These are phyloP conservation scores for Ziziphus jujuba DNA, from an alignment of 306 rosid species.

Conservation along the genomic window DNA sequence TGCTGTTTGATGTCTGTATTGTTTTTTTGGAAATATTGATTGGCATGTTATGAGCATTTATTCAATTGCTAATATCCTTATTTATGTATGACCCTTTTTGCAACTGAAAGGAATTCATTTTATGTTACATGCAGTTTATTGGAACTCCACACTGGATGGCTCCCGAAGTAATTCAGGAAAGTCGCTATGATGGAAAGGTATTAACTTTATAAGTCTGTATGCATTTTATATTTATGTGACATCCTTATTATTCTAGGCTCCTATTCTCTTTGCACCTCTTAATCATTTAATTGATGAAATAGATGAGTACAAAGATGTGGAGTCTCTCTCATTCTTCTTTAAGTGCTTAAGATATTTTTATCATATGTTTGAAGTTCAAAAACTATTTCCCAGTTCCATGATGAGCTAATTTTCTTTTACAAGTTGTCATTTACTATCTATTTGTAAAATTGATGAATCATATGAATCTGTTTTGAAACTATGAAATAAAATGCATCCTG, in stretches of 20 bases:
- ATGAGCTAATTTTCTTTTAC: too few relatives aligned
- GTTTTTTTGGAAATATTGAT: background rate
- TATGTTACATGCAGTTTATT: conserved; percentile 68
- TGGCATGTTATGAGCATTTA: background rate
- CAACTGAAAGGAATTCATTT: conserved; percentile 6
- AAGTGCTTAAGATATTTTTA: too few relatives aligned
- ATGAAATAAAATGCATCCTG: too few relatives aligned
- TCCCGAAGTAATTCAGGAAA: conserved; percentile 98
- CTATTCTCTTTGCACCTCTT: conserved; percentile 15
- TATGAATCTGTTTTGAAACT: too few relatives aligned
- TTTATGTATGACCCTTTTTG: background rate
- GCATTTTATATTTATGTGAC: conserved; percentile 18
- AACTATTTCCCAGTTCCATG: too few relatives aligned
- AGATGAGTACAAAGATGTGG: background rate
- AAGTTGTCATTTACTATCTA: too few relatives aligned
- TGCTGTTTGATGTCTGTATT: background rate
- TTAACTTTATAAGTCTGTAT: conserved; percentile 14
- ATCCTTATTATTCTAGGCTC: conserved; percentile 20
- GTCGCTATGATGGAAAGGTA: conserved; percentile 99
- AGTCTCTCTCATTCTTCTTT: too few relatives aligned
- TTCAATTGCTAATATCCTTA: background rate
- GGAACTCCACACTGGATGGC: conserved; percentile 99
- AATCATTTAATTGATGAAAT: background rate
- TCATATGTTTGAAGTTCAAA: too few relatives aligned
- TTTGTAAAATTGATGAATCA: too few relatives aligned